Conservation (phyloP, 2,329 filamentous ascomycete species). For the Pseudogymnoascus sp. region DNA sequence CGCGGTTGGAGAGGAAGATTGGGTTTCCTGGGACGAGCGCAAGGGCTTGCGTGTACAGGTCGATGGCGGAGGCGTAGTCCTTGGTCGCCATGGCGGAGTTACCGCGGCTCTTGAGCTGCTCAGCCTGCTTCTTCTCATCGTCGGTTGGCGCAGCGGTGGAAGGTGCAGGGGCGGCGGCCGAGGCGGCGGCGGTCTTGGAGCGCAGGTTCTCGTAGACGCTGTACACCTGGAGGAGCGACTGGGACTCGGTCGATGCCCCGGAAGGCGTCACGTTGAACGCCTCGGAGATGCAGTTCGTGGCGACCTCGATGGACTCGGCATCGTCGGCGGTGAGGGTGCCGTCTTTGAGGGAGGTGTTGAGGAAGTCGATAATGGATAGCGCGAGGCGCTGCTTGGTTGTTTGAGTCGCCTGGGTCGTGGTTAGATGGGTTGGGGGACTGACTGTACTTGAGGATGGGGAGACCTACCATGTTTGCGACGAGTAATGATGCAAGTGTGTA, state of each 20-base stretch:
- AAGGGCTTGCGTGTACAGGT: constrained; percentile 82
- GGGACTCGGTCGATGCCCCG: constrained; percentile 63
- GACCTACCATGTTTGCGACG: constrained; percentile 14
- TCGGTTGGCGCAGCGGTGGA: constrained; percentile 31
- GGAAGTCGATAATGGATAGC: constrained; percentile 94
- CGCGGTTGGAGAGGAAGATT: constrained; percentile 96
- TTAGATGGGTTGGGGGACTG: neutral
- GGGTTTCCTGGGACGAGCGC: constrained; percentile 75
- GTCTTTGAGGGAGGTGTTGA: constrained; percentile 74
- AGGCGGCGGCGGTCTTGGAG: constrained; percentile 35
- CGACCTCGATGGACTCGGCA: constrained; percentile 87
- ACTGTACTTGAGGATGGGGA: neutral
- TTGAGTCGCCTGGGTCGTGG: constrained; percentile 12
- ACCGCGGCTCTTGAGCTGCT: constrained; percentile 79
- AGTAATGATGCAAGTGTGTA: neutral
- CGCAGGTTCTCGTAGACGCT: constrained; percentile 94
- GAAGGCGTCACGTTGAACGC: constrained; percentile 89
- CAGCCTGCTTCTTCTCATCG: constrained; percentile 69
- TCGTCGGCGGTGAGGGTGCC: constrained; percentile 85
- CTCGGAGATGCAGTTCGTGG: constrained; percentile 87
- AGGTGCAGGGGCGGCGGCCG: constrained; percentile 36
- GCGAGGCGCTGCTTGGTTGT: constrained; percentile 68
- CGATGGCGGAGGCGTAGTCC: constrained; percentile 76
- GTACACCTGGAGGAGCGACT: constrained; percentile 88
- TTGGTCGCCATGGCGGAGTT: constrained; percentile 94